Percentiles rank a stretch among this genome's conserved stretches.
Conservation (phyloP, 164 flowering plant species). For the Vitis riparia region DNA sequence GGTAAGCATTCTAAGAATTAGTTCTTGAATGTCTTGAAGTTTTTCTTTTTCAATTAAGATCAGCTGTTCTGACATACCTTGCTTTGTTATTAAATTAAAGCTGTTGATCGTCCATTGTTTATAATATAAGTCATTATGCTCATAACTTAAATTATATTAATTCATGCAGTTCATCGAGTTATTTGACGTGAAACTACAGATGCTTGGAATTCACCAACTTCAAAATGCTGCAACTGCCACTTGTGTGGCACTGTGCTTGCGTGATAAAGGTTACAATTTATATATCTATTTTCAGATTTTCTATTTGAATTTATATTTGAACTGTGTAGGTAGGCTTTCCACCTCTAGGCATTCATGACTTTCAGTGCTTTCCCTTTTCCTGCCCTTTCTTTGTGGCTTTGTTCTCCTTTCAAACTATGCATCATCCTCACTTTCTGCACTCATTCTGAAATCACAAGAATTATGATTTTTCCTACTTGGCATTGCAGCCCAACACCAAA, state of each 20-base stretch:
- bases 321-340: background rate
- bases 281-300: too few relatives aligned
- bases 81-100: background rate
- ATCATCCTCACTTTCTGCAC: background rate
- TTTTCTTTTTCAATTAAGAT: background rate
- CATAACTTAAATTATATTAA: background rate
- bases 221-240: conserved; percentile 88
- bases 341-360: background rate
- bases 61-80: background rate
- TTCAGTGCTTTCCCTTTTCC: background rate
- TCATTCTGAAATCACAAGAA: background rate
- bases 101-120: background rate
- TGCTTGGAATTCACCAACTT: conserved; percentile 92
- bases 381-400: background rate
- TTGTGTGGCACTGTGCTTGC: conserved; percentile 76
- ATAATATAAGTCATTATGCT: background rate
- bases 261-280: conserved; percentile 48
- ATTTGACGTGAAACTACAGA: conserved; percentile 45
- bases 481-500: background rate
- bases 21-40: conserved; percentile 2
- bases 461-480: background rate
- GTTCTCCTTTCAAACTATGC: background rate
- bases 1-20: conserved; percentile 36
- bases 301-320: too few relatives aligned
- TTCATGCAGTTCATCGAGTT: conserved; percentile 61